Percentiles rank a stretch among this genome's conserved stretches.
Evolutionary conservation across 306 rosid species (phyloP).

Genomic region (Lathyrus aphaca): DNA sequence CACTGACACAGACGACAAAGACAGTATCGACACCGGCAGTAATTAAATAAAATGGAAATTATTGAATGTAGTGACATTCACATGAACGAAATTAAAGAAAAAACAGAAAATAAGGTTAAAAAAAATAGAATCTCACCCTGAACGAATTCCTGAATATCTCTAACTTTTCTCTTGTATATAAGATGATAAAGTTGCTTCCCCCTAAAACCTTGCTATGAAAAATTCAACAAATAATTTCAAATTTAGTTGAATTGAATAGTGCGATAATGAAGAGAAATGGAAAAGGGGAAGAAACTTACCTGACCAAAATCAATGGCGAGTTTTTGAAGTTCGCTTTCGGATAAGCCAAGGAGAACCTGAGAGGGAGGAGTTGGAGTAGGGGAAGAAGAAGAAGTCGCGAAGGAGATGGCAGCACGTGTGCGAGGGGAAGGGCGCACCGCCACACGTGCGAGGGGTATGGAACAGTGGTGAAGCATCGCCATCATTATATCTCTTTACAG

Average conservation of each 20-base stretch:
- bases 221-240: slow-evolving; percentile 24
- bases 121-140: slow-evolving; percentile 50
- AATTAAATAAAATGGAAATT: background rate
- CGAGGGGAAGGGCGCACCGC: slow-evolving; percentile 35
- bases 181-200: slow-evolving; percentile 94
- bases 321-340: slow-evolving; percentile 80
- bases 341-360: slow-evolving; percentile 80
- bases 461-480: slow-evolving; percentile 67
- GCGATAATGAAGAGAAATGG: background rate
- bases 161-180: slow-evolving; percentile 80
- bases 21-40: background rate
- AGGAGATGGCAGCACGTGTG: slow-evolving; percentile 42
- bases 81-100: slow-evolving; percentile 3
- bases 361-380: slow-evolving; percentile 47
- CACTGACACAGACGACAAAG: background rate
- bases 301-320: slow-evolving; percentile 72
- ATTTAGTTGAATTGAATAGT: background rate
- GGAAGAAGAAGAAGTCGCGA: slow-evolving; percentile 41
- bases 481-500: slow-evolving; percentile 38
- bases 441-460: slow-evolving; percentile 67
- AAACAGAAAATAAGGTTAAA: background rate
- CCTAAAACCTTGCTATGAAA: slow-evolving; percentile 68
- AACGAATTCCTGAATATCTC: slow-evolving; percentile 71
- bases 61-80: background rate
- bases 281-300: slow-evolving; percentile 47